These are phyloP conservation scores for Xylogone sp. DNA, from an alignment of 2,329 filamentous ascomycete species.

Conservation along the genomic window DNA sequence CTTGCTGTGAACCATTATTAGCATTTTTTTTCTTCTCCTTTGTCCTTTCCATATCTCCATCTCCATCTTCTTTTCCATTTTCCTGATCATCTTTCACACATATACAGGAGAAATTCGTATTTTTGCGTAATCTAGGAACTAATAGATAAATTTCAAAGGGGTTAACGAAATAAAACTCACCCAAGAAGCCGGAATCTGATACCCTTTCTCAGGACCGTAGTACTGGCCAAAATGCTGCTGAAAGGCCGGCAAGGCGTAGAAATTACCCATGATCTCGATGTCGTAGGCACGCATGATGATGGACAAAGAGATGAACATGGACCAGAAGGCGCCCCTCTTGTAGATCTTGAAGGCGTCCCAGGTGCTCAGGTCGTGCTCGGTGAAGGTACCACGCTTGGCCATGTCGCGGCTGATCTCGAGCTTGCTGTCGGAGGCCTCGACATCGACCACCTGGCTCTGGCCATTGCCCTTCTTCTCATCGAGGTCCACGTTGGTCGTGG, in stretches of 20 bases:
- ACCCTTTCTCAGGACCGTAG: background rate
- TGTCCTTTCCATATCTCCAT: background rate
- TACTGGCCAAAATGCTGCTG: background rate
- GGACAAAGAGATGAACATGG: slow-evolving; percentile 29
- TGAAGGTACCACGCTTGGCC: slow-evolving; percentile 2
- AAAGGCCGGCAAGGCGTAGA: slow-evolving; percentile 27
- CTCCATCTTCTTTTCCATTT: too few species aligned
- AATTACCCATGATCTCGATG: slow-evolving; percentile 30
- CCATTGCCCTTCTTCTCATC: too few species aligned
- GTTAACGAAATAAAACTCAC: too few species aligned
- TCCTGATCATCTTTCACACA: too few species aligned
- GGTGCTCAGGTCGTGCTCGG: slow-evolving; percentile 2
- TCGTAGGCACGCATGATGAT: slow-evolving; percentile 31
- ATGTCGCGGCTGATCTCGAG: background rate
- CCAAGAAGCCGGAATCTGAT: slow-evolving; percentile 2
- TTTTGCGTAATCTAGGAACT: background rate
- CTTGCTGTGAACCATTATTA: slow-evolving; percentile 38
- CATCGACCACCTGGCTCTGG: too few species aligned
- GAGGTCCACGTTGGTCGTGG: background rate
- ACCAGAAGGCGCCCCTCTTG: slow-evolving; percentile 18
- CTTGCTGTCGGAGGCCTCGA: background rate
- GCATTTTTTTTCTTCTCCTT: slow-evolving; percentile 13
- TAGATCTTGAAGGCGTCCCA: slow-evolving; percentile 2
- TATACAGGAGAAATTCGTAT: background rate
- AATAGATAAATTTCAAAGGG: too few species aligned